These are phyloP conservation scores for Debaryomyces psychrophilus DNA, from an alignment of 1,139 yeast genomes.

Conservation along the genomic window DNA sequence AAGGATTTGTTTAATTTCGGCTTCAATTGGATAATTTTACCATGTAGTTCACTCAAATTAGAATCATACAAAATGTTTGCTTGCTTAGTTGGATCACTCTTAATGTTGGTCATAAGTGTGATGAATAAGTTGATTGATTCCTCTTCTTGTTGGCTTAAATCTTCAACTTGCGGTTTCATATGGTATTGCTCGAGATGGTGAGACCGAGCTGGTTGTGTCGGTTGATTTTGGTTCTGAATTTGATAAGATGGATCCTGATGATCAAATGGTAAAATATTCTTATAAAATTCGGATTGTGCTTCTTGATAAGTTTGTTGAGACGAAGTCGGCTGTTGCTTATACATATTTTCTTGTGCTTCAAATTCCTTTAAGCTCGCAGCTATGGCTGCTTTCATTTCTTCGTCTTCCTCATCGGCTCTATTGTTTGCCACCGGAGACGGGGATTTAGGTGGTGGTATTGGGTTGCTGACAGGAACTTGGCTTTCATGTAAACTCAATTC, in stretches of 20 bases:
- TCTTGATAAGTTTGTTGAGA: slow-evolving; percentile 18
- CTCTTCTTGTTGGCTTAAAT: slow-evolving; percentile 62
- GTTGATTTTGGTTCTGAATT: slow-evolving; percentile 16
- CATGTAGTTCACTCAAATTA: slow-evolving; percentile 64
- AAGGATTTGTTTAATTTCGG: slow-evolving; percentile 76
- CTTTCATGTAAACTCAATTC: slow-evolving; percentile 73
- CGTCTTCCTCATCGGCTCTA: slow-evolving; percentile 71
- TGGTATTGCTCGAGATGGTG: not conserved
- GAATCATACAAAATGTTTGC: slow-evolving; percentile 64
- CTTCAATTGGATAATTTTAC: slow-evolving; percentile 63
- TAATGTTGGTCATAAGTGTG: slow-evolving; percentile 59
- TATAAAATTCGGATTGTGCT: slow-evolving; percentile 37
- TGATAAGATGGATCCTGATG: slow-evolving; percentile 12
- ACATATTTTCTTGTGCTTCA: slow-evolving; percentile 42
- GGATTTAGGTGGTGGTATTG: slow-evolving; percentile 6
- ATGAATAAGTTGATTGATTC: slow-evolving; percentile 72
- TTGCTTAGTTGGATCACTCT: slow-evolving; percentile 49
- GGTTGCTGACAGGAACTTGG: slow-evolving; percentile 22
- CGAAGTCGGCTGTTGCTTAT: slow-evolving; percentile 9
- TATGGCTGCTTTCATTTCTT: slow-evolving; percentile 90
- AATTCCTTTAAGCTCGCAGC: slow-evolving; percentile 88
- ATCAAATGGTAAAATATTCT: slow-evolving; percentile 22
- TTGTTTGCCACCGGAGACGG: slow-evolving; percentile 14
- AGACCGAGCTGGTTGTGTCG: slow-evolving; percentile 15
- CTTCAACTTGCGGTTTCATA: slow-evolving; percentile 21